Evolutionary conservation across 768 basidiomycete species (phyloP).

Genomic region (Phanerodontia chrysosporium): DNA sequence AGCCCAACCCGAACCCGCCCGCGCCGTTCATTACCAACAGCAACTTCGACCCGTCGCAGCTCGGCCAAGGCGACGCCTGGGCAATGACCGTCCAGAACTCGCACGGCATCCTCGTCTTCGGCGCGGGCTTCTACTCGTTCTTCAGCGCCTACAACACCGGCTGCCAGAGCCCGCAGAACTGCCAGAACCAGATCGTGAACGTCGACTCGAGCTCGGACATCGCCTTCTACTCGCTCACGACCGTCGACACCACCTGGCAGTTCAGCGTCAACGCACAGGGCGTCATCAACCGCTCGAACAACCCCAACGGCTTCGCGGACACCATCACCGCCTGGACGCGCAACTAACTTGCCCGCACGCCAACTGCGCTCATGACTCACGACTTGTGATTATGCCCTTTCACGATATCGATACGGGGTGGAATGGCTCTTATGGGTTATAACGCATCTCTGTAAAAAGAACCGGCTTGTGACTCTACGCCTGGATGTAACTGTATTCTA

Average conservation of each 20-base stretch:
- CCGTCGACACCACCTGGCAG: conserved; percentile 50
- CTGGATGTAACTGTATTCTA: no score
- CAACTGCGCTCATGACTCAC: not conserved
- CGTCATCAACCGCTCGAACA: conserved; percentile 44
- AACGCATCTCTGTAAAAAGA: not conserved
- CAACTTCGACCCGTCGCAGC: conserved; percentile 50
- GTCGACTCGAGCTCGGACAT: conserved; percentile 46
- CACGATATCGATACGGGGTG: not conserved
- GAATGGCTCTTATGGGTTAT: not conserved
- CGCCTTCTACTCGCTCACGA: conserved; percentile 54
- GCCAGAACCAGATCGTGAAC: conserved; percentile 56
- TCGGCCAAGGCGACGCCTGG: conserved; percentile 44
- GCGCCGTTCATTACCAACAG: conserved; percentile 46
- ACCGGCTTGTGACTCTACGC: no score
- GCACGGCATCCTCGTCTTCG: conserved; percentile 56
- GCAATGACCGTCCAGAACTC: conserved; percentile 51
- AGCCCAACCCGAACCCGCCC: conserved; percentile 53
- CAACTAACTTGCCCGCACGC: not conserved
- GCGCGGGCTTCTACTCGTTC: conserved; percentile 1
- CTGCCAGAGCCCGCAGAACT: conserved; percentile 43
- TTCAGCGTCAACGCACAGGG: conserved; percentile 48
- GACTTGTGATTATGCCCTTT: not conserved
- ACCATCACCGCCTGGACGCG: conserved; percentile 25
- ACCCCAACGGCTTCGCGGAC: conserved; percentile 53
- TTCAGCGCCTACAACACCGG: conserved; percentile 47